A percentile compares a stretch with the other conserved stretches of the same genome.
Evolutionary conservation across 345 rosid species (phyloP).

Genomic region (Brassica incana): DNA sequence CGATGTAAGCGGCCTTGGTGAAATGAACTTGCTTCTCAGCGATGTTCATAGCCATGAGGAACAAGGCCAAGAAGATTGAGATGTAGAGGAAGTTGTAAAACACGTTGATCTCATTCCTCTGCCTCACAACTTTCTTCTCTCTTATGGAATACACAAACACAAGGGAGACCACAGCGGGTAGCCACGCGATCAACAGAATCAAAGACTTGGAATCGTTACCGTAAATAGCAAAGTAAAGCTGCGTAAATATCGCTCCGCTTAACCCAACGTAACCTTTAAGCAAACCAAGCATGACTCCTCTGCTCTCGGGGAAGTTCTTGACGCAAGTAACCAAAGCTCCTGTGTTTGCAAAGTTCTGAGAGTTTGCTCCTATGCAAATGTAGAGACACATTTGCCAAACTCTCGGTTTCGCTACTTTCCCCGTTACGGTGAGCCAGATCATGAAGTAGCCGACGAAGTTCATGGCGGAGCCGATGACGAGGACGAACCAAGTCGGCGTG

Average conservation of each 20-base stretch:
- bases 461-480: slow-evolving; percentile 70
- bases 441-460: slow-evolving; percentile 82
- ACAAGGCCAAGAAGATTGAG: slow-evolving; percentile 63
- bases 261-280: slow-evolving; percentile 83
- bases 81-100: slow-evolving; percentile 63
- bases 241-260: slow-evolving; percentile 89
- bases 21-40: slow-evolving; percentile 54
- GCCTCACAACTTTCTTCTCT: slow-evolving; percentile 48
- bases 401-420: slow-evolving; percentile 57
- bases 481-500: slow-evolving; percentile 86
- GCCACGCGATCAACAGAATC: slow-evolving; percentile 76
- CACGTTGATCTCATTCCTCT: slow-evolving; percentile 57
- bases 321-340: slow-evolving; percentile 89
- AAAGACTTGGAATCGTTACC: slow-evolving; percentile 75
- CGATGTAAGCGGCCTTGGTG: slow-evolving; percentile 54
- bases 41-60: slow-evolving; percentile 65
- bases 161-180: slow-evolving; percentile 75
- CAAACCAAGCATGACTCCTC: slow-evolving; percentile 79
- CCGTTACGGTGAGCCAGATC: slow-evolving; percentile 78
- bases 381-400: slow-evolving; percentile 90
- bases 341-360: slow-evolving; percentile 84
- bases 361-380: slow-evolving; percentile 79
- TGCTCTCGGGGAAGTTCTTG: slow-evolving; percentile 80
- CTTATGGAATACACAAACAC: slow-evolving; percentile 71
- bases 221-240: slow-evolving; percentile 74